Conservation (phyloP, 2,329 filamentous ascomycete species). For the Penicillium sp. region DNA sequence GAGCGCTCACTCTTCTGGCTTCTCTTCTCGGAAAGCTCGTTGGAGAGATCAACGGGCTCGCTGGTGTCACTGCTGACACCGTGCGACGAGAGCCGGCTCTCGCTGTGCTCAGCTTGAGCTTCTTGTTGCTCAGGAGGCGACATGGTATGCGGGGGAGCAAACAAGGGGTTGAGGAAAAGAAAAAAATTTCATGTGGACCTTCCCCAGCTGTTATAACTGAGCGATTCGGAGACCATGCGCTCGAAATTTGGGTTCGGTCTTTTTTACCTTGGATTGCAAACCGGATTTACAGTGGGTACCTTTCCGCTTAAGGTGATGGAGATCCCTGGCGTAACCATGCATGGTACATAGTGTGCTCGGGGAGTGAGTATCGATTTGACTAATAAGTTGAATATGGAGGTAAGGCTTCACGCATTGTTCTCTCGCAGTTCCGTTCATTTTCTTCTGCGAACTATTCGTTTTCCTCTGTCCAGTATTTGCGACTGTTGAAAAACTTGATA, state of each 20-base stretch:
- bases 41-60: conserved; percentile 3
- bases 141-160: conserved; percentile 3
- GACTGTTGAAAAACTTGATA: no score
- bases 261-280: neutral
- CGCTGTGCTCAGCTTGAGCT: neutral
- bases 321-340: neutral
- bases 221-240: neutral
- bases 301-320: neutral
- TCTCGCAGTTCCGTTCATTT: no score
- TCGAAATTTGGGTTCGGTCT: neutral
- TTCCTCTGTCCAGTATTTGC: no score
- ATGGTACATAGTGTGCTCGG: neutral
- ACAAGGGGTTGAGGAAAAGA: neutral
- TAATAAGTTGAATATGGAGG: neutral
- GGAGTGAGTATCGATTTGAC: no score
- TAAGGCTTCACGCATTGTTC: neutral
- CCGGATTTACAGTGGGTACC: conserved; percentile 11
- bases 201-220: conserved; percentile 6
- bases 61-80: neutral
- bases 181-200: neutral
- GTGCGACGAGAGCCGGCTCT: neutral
- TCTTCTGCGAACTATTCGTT: no score
- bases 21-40: conserved; percentile 17
- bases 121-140: conserved; percentile 5
- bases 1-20: conserved; percentile 17